Percentiles rank a stretch among this genome's conserved stretches.
These are phyloP conservation scores for Melocanna baccifera DNA, from an alignment of 176 grass and related monocot genomes.

Conservation along the genomic window DNA sequence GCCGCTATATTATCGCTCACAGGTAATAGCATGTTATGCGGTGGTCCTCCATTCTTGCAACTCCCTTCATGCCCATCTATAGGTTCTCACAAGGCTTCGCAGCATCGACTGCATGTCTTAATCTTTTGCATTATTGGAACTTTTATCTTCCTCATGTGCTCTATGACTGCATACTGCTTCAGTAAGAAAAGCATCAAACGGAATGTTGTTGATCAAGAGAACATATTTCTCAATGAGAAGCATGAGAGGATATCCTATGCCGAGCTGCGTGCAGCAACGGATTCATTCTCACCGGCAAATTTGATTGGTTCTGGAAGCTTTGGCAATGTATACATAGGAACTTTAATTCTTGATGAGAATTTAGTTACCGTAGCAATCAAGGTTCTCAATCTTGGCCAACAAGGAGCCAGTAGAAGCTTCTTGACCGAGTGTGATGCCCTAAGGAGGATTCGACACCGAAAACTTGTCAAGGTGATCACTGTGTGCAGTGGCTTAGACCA, in stretches of 20 bases:
- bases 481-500: conserved; percentile 8
- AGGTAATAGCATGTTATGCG: conserved; percentile 26
- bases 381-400: conserved; percentile 22
- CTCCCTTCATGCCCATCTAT: conserved; percentile 1
- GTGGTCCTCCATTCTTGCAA: conserved; percentile 9
- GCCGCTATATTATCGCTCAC: background rate
- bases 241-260: conserved; percentile 32
- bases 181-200: background rate
- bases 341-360: background rate
- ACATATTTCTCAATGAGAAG: background rate
- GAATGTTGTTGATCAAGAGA: background rate
- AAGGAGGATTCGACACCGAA: conserved; percentile 6
- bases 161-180: background rate
- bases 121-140: conserved; percentile 5
- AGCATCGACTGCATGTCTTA: background rate
- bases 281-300: conserved; percentile 26
- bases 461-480: conserved; percentile 28
- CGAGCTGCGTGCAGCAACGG: conserved; percentile 8
- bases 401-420: conserved; percentile 24
- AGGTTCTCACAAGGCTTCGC: background rate
- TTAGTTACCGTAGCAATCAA: conserved; percentile 14
- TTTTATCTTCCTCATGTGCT: background rate
- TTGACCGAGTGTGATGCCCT: conserved; percentile 28
- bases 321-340: conserved; percentile 26
- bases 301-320: conserved; percentile 37